Percentiles rank a stretch among this genome's conserved stretches.
Conservation (phyloP, 805 yeast genomes). For the Torulaspora microellipsoides region DNA sequence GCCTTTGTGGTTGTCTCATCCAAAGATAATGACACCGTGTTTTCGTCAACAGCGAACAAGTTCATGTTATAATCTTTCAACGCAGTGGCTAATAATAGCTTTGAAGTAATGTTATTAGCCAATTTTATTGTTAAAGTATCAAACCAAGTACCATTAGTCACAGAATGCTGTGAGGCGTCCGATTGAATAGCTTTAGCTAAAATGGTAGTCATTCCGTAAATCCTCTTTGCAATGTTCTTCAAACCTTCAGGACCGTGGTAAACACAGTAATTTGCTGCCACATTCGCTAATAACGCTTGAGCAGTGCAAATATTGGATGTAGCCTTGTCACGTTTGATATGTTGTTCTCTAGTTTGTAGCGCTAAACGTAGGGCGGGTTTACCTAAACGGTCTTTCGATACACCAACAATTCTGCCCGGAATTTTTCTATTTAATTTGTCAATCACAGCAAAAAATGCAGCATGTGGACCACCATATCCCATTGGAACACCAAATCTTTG, state of each 20-base stretch:
- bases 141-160: conserved; percentile 65
- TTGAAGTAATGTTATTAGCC: conserved; percentile 44
- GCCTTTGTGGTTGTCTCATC: conserved; percentile 76
- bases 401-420: conserved; percentile 95
- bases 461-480: conserved; percentile 99
- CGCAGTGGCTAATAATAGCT: conserved; percentile 53
- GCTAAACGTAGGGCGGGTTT: conserved; percentile 88
- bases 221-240: conserved; percentile 68
- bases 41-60: conserved; percentile 59
- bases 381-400: conserved; percentile 86
- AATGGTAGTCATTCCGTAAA: conserved; percentile 66
- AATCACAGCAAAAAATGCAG: conserved; percentile 92
- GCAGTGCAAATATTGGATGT: conserved; percentile 98
- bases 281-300: conserved; percentile 92
- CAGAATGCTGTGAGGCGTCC: conserved; percentile 38
- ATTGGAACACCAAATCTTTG: conserved; percentile 97
- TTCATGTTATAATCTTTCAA: conserved; percentile 63
- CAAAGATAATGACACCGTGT: conserved; percentile 69
- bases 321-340: conserved; percentile 94
- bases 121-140: conserved; percentile 77
- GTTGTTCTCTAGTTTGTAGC: conserved; percentile 96
- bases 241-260: conserved; percentile 93
- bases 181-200: conserved; percentile 56
- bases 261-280: conserved; percentile 92
- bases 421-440: conserved; percentile 80